Percentiles rank a stretch among this genome's conserved stretches.
Evolutionary conservation across 2,329 filamentous ascomycete genomes (phyloP).

Genomic region (Elsinoe perseae): DNA sequence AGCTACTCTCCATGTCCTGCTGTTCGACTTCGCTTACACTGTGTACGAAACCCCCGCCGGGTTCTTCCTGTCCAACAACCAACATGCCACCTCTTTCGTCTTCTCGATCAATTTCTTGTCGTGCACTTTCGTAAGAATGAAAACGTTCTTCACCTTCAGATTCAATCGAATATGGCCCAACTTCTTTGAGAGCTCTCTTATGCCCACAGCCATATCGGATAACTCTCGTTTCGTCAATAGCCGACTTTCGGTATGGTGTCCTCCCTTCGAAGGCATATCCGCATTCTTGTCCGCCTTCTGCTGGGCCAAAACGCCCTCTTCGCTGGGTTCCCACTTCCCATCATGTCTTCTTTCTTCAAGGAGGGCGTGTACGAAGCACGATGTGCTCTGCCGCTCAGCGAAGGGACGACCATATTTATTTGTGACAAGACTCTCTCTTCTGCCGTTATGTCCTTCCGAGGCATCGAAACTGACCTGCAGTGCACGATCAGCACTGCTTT

Average conservation of each 20-base stretch:
- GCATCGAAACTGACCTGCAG: slow-evolving; percentile 51
- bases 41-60: slow-evolving; percentile 56
- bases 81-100: slow-evolving; percentile 67
- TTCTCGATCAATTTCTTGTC: slow-evolving; percentile 71
- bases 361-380: slow-evolving; percentile 55
- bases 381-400: slow-evolving; percentile 37
- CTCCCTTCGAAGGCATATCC: slow-evolving; percentile 27
- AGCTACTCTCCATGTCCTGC: background rate
- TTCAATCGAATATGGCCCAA: slow-evolving; percentile 75
- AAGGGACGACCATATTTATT: slow-evolving; percentile 35
- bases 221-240: slow-evolving; percentile 90
- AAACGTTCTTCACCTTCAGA: slow-evolving; percentile 73
- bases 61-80: slow-evolving; percentile 65
- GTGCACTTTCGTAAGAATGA: slow-evolving; percentile 85
- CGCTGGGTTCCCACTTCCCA: slow-evolving; percentile 20
- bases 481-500: no score
- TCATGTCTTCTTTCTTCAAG: slow-evolving; percentile 40
- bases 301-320: slow-evolving; percentile 28
- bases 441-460: slow-evolving; percentile 45
- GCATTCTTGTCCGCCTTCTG: slow-evolving; percentile 38
- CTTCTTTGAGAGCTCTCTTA: slow-evolving; percentile 79
- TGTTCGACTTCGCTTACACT: slow-evolving; percentile 46
- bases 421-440: slow-evolving; percentile 52
- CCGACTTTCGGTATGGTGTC: slow-evolving; percentile 50
- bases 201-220: slow-evolving; percentile 94